Percentiles rank a stretch among this genome's conserved stretches.
Evolutionary conservation across 2,329 filamentous ascomycete species (phyloP).

Genomic region (Didymella segeticola): DNA sequence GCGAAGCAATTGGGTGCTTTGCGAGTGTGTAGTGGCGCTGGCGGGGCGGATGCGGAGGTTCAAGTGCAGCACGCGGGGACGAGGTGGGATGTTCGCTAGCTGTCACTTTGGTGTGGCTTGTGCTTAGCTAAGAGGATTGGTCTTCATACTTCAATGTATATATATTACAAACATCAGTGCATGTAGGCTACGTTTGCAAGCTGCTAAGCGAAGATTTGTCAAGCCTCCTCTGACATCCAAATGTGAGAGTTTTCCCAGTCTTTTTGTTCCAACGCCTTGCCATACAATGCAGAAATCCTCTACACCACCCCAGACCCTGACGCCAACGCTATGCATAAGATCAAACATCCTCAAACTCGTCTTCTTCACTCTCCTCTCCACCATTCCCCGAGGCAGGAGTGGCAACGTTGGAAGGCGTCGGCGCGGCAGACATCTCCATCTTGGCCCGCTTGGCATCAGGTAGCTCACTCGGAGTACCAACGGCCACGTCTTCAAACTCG

Average conservation of each 20-base stretch:
- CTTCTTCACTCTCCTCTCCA: slow-evolving; percentile 55
- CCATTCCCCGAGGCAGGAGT: slow-evolving; percentile 51
- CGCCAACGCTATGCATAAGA: slow-evolving; percentile 41
- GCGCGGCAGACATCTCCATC: slow-evolving; percentile 57
- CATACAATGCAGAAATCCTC: slow-evolving; percentile 1
- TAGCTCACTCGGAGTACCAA: slow-evolving; percentile 34
- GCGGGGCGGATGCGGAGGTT: slow-evolving; percentile 31
- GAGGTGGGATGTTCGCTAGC: slow-evolving; percentile 42
- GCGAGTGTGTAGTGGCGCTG: slow-evolving; percentile 10
- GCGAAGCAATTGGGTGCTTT: slow-evolving; percentile 10
- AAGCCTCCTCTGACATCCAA: background rate
- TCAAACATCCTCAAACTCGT: slow-evolving; percentile 56
- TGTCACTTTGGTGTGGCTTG: slow-evolving; percentile 20
- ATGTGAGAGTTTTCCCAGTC: background rate
- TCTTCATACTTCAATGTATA: background rate
- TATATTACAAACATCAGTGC: background rate
- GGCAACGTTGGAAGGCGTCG: slow-evolving; percentile 39
- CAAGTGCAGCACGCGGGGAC: slow-evolving; percentile 36
- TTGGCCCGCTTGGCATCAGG: slow-evolving; percentile 66
- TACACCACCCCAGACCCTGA: slow-evolving; percentile 17
- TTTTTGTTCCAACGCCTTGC: slow-evolving; percentile 16
- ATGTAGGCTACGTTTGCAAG: background rate
- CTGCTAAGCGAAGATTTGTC: background rate
- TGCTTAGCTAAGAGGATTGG: background rate
- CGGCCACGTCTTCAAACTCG: slow-evolving; percentile 48